Conservation (phyloP, 192 early-diverging fungal species). For the Coemansia sp. region DNA sequence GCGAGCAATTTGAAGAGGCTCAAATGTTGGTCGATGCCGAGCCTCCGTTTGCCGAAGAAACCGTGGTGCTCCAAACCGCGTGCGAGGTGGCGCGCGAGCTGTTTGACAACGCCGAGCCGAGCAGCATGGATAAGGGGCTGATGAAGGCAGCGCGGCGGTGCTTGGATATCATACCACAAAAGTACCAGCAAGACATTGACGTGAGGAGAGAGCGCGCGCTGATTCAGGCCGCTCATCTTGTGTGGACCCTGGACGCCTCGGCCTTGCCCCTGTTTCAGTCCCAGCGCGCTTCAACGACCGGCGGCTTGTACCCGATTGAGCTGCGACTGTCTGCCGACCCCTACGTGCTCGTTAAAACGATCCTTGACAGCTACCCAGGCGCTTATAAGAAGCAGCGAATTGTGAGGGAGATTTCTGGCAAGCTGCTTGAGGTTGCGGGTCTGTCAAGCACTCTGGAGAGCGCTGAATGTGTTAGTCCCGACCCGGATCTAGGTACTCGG, state of each 20-base stretch:
- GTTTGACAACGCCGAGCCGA: conserved; percentile 37
- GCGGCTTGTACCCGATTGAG: conserved; percentile 20
- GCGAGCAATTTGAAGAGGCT: conserved; percentile 19
- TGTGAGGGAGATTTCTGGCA: conserved; percentile 15
- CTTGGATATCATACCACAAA: conserved; percentile 5
- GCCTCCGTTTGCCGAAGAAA: neutral
- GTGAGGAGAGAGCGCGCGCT: conserved; percentile 18
- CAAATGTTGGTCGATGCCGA: conserved; percentile 11
- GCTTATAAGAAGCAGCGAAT: conserved; percentile 19
- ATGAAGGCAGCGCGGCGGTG: conserved; percentile 19
- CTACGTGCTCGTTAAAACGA: conserved; percentile 4
- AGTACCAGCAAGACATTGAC: neutral
- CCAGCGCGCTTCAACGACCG: neutral
- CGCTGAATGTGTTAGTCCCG: neutral
- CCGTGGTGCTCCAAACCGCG: conserved; percentile 9
- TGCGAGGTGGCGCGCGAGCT: conserved; percentile 35
- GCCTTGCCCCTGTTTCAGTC: neutral
- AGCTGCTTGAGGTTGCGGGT: neutral
- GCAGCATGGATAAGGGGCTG: conserved; percentile 11
- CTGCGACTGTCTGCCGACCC: conserved; percentile 21
- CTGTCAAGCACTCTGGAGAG: neutral
- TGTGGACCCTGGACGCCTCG: conserved; percentile 6
- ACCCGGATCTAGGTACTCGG: neutral
- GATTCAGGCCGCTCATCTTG: conserved; percentile 23
- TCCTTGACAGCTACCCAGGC: conserved; percentile 14